phyloP scores from a whole-genome alignment of 805 yeast genomes.

The Metschnikowia sp. region DNA sequence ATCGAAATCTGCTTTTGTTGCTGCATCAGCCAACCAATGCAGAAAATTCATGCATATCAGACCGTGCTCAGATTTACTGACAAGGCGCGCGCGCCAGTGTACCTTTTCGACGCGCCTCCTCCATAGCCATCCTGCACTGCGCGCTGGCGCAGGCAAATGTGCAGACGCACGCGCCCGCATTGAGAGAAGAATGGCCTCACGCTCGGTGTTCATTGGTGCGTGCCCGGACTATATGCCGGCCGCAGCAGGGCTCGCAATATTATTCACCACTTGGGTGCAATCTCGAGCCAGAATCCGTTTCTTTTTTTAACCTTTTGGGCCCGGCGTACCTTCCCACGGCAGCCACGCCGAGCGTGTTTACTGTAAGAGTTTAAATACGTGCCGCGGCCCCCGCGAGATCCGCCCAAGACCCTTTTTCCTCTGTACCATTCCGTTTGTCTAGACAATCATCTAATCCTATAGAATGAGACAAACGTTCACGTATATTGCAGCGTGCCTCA shows the following conservation, averaged over 20 bases:
- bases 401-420: not conserved
- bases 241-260: not conserved
- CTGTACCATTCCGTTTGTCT: not conserved
- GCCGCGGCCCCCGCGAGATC: not conserved
- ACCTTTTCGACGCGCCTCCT: not conserved
- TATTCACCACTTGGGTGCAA: not conserved
- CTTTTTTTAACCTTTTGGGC: not conserved
- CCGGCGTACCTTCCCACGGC: not conserved
- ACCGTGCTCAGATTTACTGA: no score
- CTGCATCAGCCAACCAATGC: no score
- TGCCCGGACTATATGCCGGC: not conserved
- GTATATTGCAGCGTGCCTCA: slow-evolving; percentile 11
- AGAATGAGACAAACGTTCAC: slow-evolving; percentile 12
- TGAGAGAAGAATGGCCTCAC: not conserved
- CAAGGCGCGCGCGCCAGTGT: no score
- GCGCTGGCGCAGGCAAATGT: not conserved
- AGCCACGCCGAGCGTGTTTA: not conserved
- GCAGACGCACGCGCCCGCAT: not conserved
- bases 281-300: not conserved
- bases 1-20: no score
- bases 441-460: not conserved
- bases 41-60: no score
- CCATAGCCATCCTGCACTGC: slow-evolving; percentile 11
- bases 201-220: not conserved
- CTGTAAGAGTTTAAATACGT: not conserved